phyloP scores from a whole-genome alignment of 176 grass and related monocot species.

The Rhynchospora tenuis region DNA sequence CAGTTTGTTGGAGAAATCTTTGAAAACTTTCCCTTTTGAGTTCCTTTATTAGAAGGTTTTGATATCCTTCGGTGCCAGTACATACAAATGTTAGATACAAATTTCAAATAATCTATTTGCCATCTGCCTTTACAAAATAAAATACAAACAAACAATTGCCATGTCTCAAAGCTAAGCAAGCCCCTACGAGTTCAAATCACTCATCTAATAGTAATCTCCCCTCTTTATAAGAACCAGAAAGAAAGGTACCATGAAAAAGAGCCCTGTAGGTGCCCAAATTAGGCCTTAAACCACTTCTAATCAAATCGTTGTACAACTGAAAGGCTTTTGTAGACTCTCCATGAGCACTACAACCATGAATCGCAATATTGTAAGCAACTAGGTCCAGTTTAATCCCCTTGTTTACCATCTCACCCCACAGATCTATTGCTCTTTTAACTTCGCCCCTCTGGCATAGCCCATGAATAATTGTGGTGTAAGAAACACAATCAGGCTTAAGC shows the following conservation, averaged over 20 bases:
- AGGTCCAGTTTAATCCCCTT: constrained; percentile 53
- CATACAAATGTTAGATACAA: neutral
- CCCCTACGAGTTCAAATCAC: constrained; percentile 19
- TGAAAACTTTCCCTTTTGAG: neutral
- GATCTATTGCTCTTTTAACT: constrained; percentile 42
- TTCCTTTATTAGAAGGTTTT: neutral
- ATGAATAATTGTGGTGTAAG: constrained; percentile 60
- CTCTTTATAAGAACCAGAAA: constrained; percentile 24
- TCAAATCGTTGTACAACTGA: constrained; percentile 45
- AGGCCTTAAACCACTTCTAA: constrained; percentile 40
- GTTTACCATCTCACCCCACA: constrained; percentile 65
- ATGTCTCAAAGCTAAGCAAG: neutral
- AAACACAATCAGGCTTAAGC: constrained; percentile 62
- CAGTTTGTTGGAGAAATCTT: neutral
- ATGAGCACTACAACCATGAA: constrained; percentile 50
- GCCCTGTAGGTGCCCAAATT: constrained; percentile 51
- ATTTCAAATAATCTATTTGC: neutral
- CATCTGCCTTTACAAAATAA: neutral
- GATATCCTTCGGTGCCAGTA: neutral
- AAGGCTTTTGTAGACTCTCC: constrained; percentile 38
- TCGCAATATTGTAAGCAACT: constrained; percentile 61
- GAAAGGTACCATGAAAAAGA: constrained; percentile 42
- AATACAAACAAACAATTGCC: neutral
- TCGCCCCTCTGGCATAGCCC: constrained; percentile 45
- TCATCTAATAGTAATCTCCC: constrained; percentile 27